Evolutionary conservation across 345 rosid genomes (phyloP).

Genomic region (Populus davidiana): DNA sequence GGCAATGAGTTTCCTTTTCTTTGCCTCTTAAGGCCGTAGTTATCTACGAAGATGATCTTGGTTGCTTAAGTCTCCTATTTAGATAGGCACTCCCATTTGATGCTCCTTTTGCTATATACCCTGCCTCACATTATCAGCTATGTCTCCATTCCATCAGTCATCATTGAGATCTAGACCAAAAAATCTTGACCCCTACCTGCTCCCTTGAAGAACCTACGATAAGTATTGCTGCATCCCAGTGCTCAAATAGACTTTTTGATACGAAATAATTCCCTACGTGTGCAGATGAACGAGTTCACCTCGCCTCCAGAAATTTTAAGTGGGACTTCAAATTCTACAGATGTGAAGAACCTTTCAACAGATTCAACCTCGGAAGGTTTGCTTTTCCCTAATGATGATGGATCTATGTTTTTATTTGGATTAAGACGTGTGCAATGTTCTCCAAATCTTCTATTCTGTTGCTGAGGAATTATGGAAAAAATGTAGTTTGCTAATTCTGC

Average conservation of each 20-base stretch:
- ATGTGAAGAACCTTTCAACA: neutral
- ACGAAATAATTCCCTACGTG: neutral
- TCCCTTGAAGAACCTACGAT: too few relatives aligned
- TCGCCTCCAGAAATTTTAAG: conserved; percentile 11
- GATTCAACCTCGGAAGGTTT: conserved; percentile 24
- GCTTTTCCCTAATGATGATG: neutral
- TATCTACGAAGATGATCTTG: neutral
- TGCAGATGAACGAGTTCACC: conserved; percentile 46
- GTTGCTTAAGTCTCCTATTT: neutral
- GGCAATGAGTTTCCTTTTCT: neutral
- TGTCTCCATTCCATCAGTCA: neutral
- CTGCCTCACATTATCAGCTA: neutral
- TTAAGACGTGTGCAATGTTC: neutral
- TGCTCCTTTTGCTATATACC: neutral
- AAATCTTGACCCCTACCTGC: neutral
- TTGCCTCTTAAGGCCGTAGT: neutral
- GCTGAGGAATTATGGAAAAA: neutral
- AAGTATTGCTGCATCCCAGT: neutral
- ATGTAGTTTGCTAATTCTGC: neutral
- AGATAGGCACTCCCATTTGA: neutral
- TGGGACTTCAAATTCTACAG: conserved; percentile 10
- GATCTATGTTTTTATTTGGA: neutral
- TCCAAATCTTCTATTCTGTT: too few relatives aligned
- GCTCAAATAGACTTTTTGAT: neutral
- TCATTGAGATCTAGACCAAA: neutral